Base-by-base conservation (phyloP, 2,329 filamentous ascomycete genomes). In the Neoscytalidium dimidiatum region DNA sequence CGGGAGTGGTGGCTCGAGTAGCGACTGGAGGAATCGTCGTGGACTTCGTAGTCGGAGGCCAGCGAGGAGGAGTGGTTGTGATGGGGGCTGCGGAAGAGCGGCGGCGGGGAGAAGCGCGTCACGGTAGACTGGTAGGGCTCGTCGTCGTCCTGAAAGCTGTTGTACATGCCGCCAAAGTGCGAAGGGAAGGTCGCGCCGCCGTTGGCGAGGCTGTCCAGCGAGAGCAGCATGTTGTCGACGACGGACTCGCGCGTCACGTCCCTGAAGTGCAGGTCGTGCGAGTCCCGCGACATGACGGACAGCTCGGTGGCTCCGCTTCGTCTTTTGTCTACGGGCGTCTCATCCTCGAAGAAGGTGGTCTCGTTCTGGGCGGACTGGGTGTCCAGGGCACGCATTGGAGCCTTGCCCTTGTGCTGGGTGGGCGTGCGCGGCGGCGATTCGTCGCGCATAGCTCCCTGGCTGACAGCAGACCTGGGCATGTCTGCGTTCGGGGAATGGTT, bases 191-290 rank as follows among this genome's bases (percentile, higher is more conserved):
- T 66, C 65, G 64, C 70, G 2, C 74, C 68, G 38, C 70, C 83
- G 21, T 85, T 89, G 1, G 74, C 69, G 56, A 78, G 72, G 77
- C 94, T 91, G 78, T 97, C 94, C 68, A 99, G 88, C 44, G 94
- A 97, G 69, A 95, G 84, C 67, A 98, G 88, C 90, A 99, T 95
- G 78, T 97, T 96, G 78, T 95, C 91, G 66, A 99, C 92, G 70
- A 99, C 88, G 38, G 94, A 97, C 74, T 96, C 92, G 70, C 94
- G 88, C 44, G 91, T 92, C 68, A 92, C 88, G 56, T 90, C 87
- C 58, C 89, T 89, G 71, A 96, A 84, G 65, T 92, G 94, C 67
- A 97, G 84, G 77, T 97, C 94, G 82, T 97, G 94, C 56, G 90
- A 92, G 79, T 94, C 89, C 69, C 85, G 81, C 33, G 66, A 61